Evolutionary conservation across 2,329 filamentous ascomycete genomes (phyloP).

Genomic region (Trichoderma asperellum): DNA sequence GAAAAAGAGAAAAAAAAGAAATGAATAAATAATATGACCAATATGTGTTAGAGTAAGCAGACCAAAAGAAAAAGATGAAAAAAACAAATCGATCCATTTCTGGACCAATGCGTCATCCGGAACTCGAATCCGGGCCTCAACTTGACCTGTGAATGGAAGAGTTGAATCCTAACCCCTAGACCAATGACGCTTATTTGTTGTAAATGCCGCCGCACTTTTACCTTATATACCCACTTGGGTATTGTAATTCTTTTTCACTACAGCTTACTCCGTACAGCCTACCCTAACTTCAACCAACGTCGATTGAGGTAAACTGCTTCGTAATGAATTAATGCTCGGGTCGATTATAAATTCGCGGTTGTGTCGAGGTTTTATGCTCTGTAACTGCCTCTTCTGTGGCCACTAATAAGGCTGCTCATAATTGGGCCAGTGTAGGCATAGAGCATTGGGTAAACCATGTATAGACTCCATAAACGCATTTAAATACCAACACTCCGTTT

Average conservation of each 20-base stretch:
- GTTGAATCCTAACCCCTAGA: constrained; percentile 38
- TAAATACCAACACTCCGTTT: neutral
- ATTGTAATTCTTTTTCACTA: neutral
- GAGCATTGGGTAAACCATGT: neutral
- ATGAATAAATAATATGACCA: neutral
- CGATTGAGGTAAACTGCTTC: neutral
- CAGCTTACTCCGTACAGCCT: neutral
- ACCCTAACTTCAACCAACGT: neutral
- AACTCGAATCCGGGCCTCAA: constrained; percentile 38
- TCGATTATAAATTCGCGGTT: neutral
- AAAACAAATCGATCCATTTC: constrained; percentile 25
- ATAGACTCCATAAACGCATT: neutral
- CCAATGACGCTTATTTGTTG: constrained; percentile 33
- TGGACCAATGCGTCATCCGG: constrained; percentile 34
- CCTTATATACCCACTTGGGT: neutral
- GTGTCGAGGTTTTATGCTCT: neutral
- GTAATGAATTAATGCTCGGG: neutral
- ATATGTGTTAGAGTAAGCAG: neutral
- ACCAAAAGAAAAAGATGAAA: neutral
- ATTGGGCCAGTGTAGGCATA: neutral
- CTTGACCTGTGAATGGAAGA: constrained; percentile 34
- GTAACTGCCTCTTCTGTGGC: neutral
- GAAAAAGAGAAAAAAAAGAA: neutral
- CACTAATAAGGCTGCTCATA: neutral
- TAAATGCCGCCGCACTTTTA: accelerated